phyloP scores from a whole-genome alignment of 306 rosid species.

The Gastrolobium villosum region DNA sequence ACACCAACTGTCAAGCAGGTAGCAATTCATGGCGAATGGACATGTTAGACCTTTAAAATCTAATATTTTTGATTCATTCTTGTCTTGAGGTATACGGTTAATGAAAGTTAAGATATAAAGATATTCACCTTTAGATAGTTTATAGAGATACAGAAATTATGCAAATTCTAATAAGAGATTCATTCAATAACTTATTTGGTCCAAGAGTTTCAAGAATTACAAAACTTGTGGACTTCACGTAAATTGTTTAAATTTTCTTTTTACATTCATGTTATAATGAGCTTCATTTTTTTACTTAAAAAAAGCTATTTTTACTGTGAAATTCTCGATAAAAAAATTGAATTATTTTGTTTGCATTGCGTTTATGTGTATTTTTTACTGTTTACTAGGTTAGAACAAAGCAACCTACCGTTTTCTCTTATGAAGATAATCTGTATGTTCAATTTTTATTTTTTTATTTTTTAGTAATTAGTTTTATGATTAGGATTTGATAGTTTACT shows the following conservation, averaged over 20 bases:
- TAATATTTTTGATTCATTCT: slow-evolving; percentile 20
- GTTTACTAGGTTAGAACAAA: not conserved
- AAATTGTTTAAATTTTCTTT: not conserved
- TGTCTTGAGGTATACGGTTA: slow-evolving; percentile 8
- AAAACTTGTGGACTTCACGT: not conserved
- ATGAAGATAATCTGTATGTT: not conserved
- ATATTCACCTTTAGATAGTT: not conserved
- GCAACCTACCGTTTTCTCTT: not conserved
- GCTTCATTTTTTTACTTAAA: not conserved
- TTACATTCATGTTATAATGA: not conserved
- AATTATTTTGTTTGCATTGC: not conserved
- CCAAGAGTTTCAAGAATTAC: not conserved
- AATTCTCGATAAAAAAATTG: not conserved
- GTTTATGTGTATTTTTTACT: not conserved
- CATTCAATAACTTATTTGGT: not conserved
- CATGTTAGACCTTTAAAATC: slow-evolving; percentile 13
- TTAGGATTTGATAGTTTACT: not conserved
- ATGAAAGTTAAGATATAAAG: not conserved
- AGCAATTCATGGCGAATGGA: slow-evolving; percentile 20
- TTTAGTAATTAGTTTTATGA: slow-evolving; percentile 2
- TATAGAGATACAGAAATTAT: slow-evolving; percentile 9
- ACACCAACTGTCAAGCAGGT: slow-evolving; percentile 88
- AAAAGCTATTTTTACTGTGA: not conserved
- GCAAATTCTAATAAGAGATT: slow-evolving; percentile 18
- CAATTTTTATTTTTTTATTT: not conserved